Base-by-base conservation (phyloP, 768 basidiomycete genomes). In the Aureoboletus auriporus region DNA sequence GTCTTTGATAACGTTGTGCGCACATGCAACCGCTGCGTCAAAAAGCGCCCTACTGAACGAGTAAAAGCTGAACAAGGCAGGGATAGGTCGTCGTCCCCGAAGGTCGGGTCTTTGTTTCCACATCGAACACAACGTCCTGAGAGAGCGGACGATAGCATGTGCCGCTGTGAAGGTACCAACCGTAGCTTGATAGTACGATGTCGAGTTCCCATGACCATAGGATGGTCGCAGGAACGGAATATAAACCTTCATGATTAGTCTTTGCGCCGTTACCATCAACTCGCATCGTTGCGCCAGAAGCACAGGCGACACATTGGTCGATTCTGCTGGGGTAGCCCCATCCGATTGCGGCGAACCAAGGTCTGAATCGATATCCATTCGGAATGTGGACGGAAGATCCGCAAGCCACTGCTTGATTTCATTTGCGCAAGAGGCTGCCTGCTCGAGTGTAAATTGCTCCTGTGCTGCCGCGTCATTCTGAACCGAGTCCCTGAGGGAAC, bases 11-110 rank as follows among this genome's bases (percentile, higher is more conserved):
- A 77, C 78, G 8, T 80, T 76, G 58, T 84, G 78, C 8, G 82
- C 82, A 53, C 82, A 83, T 12, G 80, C 71, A 16, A 86, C 75
- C 5, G 79, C 75, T 0, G 89, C 81, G 53, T 86, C 84, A 56
- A 85, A 80, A 16, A 90, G 64, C 12, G 79, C 70, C 51, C 82
- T 75, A 13, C 76, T 74, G 42, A 85, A 76, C 3, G 83, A 74
- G 58, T 84, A 81, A 54, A 79, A 78, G 46, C 75, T 75, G 57
- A 81, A 75, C 35, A 75, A 58, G 3, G 75, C 72, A n/a, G 75
- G 75, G 13, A 69, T 65, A 23, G 65, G 69, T 27, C 64, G 62
- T 20, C 58, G 63, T 20, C 55, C 62, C 6, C 63, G 63, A n/a
- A 66, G 58, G 31, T 66, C 64, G 5, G 64, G 65, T 10, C 65